A percentile compares a stretch with the other conserved stretches of the same genome.
Conservation (phyloP, 306 rosid genomes). For the Quercus parvula region DNA sequence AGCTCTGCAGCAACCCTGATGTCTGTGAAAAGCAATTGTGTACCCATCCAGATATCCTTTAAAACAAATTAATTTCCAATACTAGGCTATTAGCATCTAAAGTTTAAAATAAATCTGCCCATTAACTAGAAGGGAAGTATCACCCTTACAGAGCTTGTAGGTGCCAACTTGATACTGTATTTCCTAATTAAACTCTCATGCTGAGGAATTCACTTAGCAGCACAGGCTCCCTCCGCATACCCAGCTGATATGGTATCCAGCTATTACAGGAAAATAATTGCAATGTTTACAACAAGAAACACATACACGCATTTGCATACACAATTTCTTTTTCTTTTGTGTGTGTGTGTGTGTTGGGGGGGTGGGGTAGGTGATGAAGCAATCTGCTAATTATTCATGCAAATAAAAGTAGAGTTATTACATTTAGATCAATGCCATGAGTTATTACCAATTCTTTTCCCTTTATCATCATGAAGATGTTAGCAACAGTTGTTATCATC, state of each 20-base stretch:
- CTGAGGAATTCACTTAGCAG: constrained; percentile 20
- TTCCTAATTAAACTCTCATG: constrained; percentile 37
- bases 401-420: too few relatives aligned
- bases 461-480: too few relatives aligned
- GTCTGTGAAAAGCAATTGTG: constrained; percentile 57
- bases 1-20: constrained; percentile 42
- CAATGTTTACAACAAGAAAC: not conserved
- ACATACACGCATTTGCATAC: not conserved
- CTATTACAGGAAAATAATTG: not conserved
- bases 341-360: too few relatives aligned
- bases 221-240: not conserved
- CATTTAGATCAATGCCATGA: not conserved
- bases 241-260: constrained; percentile 31
- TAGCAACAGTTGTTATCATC: not conserved
- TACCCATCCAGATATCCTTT: constrained; percentile 67
- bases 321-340: not conserved
- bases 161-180: constrained; percentile 47
- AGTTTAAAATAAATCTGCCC: not conserved
- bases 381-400: too few relatives aligned
- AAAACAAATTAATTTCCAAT: constrained; percentile 19
- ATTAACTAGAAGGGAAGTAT: constrained; percentile 5
- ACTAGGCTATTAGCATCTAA: constrained; percentile 20
- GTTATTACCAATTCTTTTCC: not conserved
- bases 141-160: constrained; percentile 51
- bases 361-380: too few relatives aligned